A percentile compares a stretch with the other conserved stretches of the same genome.
Conservation (phyloP, 2,329 filamentous ascomycete species). For the Gnomoniopsis sp. region DNA sequence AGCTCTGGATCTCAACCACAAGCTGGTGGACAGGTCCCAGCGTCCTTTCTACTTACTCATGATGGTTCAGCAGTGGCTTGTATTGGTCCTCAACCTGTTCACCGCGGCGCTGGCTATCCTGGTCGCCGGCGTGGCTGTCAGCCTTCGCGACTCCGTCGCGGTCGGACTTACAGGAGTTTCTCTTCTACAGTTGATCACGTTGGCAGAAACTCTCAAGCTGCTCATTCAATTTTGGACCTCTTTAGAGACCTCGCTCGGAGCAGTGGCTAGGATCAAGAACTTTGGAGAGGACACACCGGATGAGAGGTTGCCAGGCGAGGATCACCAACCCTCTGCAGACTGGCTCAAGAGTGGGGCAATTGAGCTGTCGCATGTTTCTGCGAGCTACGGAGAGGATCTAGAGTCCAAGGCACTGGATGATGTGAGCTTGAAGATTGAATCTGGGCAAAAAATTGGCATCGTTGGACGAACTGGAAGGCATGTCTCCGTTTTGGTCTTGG, state of each 20-base stretch:
- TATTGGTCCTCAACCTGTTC: slow-evolving; percentile 43
- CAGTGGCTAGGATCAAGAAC: slow-evolving; percentile 51
- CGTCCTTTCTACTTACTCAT: slow-evolving; percentile 48
- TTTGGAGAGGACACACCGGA: slow-evolving; percentile 40
- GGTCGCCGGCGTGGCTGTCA: slow-evolving; percentile 40
- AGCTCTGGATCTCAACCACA: slow-evolving; percentile 36
- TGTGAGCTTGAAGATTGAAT: slow-evolving; percentile 25
- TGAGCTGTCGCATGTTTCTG: slow-evolving; percentile 28
- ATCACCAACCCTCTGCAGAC: slow-evolving; percentile 19
- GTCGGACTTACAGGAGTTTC: slow-evolving; percentile 19
- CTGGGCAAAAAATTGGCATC: slow-evolving; percentile 31
- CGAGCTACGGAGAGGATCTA: slow-evolving; percentile 23
- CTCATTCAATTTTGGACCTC: slow-evolving; percentile 48
- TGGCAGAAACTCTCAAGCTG: slow-evolving; percentile 25
- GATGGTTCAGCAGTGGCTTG: slow-evolving; percentile 50
- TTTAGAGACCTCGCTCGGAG: slow-evolving; percentile 56
- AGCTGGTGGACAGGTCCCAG: slow-evolving; percentile 45
- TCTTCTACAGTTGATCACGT: slow-evolving; percentile 1
- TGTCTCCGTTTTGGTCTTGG: not conserved
- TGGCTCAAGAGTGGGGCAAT: slow-evolving; percentile 33
- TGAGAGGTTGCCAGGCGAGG: slow-evolving; percentile 26
- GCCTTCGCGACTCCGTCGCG: slow-evolving; percentile 28
- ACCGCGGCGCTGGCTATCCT: slow-evolving; percentile 40
- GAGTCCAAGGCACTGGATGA: slow-evolving; percentile 23
- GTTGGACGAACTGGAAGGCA: slow-evolving; percentile 32